Percentiles rank a stretch among this genome's conserved stretches.
Evolutionary conservation across 768 basidiomycete genomes (phyloP).

Genomic region (Lentinula detonsa): DNA sequence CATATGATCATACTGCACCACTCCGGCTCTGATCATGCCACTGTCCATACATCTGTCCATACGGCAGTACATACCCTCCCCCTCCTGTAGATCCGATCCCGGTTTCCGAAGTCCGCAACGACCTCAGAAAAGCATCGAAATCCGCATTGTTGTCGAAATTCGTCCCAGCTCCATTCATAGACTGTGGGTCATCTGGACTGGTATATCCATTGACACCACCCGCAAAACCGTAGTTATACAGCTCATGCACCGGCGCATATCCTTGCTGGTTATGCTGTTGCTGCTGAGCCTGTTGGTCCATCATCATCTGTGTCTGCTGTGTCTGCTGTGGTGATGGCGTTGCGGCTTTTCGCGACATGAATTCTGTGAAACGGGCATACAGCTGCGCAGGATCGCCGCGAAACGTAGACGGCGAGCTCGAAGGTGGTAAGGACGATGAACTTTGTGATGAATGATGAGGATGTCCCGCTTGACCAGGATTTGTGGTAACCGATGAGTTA

Average conservation of each 20-base stretch:
- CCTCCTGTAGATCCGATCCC: neutral
- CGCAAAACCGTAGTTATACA: neutral
- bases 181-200: neutral
- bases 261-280: neutral
- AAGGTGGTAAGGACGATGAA: neutral
- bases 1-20: neutral
- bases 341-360: neutral
- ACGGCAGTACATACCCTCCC: neutral
- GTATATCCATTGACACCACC: neutral
- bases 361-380: slow-evolving; percentile 1
- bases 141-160: neutral
- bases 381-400: neutral
- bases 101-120: neutral
- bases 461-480: neutral
- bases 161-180: neutral
- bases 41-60: slow-evolving; percentile 2
- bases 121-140: neutral
- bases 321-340: neutral
- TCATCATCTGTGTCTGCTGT: neutral
- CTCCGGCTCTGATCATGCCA: neutral
- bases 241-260: neutral
- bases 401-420: neutral
- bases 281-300: neutral
- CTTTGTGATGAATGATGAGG: neutral
- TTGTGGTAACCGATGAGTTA: neutral